phyloP scores from a whole-genome alignment of 139 green algal genomes.

The Chlorella sp. region DNA sequence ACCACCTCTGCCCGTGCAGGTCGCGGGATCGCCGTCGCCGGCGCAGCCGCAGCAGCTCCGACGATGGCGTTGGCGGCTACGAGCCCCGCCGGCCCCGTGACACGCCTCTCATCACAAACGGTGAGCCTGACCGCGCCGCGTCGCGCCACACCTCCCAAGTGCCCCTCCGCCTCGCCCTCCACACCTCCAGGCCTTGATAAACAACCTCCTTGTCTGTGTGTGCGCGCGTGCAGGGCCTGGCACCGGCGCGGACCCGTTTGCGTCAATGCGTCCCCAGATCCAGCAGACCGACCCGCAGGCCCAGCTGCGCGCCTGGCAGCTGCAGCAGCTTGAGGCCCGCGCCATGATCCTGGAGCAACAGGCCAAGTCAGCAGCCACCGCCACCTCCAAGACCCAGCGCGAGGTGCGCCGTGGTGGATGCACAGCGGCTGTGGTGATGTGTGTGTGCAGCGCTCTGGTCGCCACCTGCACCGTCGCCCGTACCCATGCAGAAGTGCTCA shows the following conservation, averaged over 20 bases:
- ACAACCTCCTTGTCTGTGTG: not conserved
- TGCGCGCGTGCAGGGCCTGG: conserved; percentile 7
- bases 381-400: conserved; percentile 68
- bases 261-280: conserved; percentile 6
- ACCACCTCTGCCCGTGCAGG: not conserved
- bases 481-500: conserved; percentile 1
- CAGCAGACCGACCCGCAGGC: conserved; percentile 1
- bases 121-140: not conserved
- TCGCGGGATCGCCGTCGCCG: not conserved
- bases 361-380: conserved; percentile 52
- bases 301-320: conserved; percentile 53
- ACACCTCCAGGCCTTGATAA: not conserved
- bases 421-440: too few species aligned
- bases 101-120: conserved; percentile 3
- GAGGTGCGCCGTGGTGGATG: conserved; percentile 55
- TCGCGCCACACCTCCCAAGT: not conserved
- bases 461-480: not conserved
- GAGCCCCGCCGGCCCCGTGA: conserved; percentile 9
- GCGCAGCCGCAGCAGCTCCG: not conserved
- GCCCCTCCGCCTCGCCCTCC: not conserved
- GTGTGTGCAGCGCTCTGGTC: too few species aligned
- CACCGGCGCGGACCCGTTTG: conserved; percentile 18
- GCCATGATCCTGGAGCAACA: conserved; percentile 79
- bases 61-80: conserved; percentile 12
- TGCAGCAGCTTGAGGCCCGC: conserved; percentile 73